A percentile compares a stretch with the other conserved stretches of the same genome.
phyloP scores from a whole-genome alignment of 2,329 filamentous ascomycete genomes.

The Aspergillus awamori region DNA sequence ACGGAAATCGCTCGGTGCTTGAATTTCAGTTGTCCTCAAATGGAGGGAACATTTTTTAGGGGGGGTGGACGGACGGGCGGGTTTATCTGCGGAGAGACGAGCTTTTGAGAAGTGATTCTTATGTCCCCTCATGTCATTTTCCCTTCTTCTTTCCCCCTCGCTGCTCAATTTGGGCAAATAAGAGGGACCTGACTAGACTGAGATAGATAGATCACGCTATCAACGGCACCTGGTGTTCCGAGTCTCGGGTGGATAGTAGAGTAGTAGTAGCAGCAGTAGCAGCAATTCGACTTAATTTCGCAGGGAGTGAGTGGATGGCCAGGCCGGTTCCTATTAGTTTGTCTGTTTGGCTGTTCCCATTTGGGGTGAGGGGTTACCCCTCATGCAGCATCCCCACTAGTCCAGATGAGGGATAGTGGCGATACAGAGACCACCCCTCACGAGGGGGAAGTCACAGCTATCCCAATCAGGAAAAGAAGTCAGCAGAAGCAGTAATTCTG shows the following conservation, averaged over 20 bases:
- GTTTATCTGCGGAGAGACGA: neutral
- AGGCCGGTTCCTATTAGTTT: neutral
- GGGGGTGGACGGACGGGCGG: neutral
- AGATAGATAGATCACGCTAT: neutral
- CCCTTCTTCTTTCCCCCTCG: neutral
- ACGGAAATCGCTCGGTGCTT: neutral
- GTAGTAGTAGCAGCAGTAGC: neutral
- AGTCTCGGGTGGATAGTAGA: neutral
- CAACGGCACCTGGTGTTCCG: neutral
- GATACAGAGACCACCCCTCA: slow-evolving; percentile 10
- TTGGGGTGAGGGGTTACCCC: neutral
- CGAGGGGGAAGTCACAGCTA: slow-evolving; percentile 17
- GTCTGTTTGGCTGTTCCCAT: neutral
- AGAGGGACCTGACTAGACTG: neutral
- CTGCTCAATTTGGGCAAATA: neutral
- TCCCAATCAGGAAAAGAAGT: slow-evolving; percentile 1
- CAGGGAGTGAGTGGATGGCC: too few species aligned
- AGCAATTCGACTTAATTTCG: neutral
- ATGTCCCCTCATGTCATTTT: too few species aligned
- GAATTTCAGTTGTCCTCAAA: neutral
- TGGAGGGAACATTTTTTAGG: neutral
- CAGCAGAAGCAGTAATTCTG: slow-evolving; percentile 3
- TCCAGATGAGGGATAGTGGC: neutral
- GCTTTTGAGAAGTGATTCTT: neutral
- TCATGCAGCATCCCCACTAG: neutral